Evolutionary conservation across 2,329 filamentous ascomycete species (phyloP).

Genomic region (Trichoderma citrinoviride): DNA sequence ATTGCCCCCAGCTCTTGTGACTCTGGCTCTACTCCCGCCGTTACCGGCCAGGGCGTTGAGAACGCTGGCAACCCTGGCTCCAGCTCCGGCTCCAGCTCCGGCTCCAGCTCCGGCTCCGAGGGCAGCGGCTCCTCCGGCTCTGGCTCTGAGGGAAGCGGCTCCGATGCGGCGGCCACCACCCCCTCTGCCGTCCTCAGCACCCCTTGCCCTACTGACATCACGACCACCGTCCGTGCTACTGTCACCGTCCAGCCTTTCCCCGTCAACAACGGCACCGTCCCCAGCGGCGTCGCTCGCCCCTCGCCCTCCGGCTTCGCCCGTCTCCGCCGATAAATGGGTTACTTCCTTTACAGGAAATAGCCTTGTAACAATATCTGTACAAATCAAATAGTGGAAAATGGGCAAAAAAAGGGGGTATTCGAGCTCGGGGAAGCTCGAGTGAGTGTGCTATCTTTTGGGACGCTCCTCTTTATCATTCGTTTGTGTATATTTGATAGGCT

Average conservation of each 20-base stretch:
- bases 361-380: conserved; percentile 7
- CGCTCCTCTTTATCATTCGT: conserved; percentile 6
- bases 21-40: conserved; percentile 25
- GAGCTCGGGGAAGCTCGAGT: background rate
- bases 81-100: background rate
- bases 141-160: conserved; percentile 21
- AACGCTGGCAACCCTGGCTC: conserved; percentile 13
- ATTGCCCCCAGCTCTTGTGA: conserved; percentile 26
- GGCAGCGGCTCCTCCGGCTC: too few species aligned
- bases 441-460: background rate
- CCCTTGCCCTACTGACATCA: conserved; percentile 17
- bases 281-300: background rate
- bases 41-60: conserved; percentile 25
- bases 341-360: background rate
- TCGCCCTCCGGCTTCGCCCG: conserved; percentile 38
- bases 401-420: background rate
- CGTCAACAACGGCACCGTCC: conserved; percentile 36
- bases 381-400: background rate
- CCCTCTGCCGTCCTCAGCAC: conserved; percentile 27
- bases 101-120: background rate
- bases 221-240: conserved; percentile 32
- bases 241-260: conserved; percentile 45
- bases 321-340: conserved; percentile 33
- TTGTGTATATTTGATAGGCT: conserved; percentile 21
- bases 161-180: conserved; percentile 21